phyloP scores from a whole-genome alignment of 1,139 yeast genomes.

The Blastobotrys ciferrii region DNA sequence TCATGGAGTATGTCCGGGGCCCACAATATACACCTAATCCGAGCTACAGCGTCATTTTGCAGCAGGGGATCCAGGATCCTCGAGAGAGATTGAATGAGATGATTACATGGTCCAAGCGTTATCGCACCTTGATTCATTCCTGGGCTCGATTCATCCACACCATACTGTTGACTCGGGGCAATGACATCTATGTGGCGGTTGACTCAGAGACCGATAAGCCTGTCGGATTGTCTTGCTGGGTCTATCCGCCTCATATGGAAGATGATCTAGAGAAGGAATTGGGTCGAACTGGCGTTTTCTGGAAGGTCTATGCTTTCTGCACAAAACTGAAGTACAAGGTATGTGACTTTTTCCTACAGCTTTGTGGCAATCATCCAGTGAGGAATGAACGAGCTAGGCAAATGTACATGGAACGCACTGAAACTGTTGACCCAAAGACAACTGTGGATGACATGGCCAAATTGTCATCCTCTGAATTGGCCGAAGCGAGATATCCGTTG shows the following conservation, averaged over 20 bases:
- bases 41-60: neutral
- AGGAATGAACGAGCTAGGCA: neutral
- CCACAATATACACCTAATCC: neutral
- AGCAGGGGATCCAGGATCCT: constrained; percentile 8
- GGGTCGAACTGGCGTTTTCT: constrained; percentile 10
- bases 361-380: neutral
- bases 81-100: constrained; percentile 10
- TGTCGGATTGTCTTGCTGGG: constrained; percentile 11
- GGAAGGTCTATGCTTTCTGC: neutral
- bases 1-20: constrained; percentile 1
- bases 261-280: constrained; percentile 3
- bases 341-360: neutral
- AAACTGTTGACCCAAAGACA: neutral
- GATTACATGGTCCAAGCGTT: constrained; percentile 8
- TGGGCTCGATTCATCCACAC: neutral
- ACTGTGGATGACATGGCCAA: neutral
- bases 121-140: constrained; percentile 3
- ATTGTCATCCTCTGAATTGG: neutral
- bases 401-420: neutral
- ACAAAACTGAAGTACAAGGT: neutral
- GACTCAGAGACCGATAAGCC: constrained; percentile 5
- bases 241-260: constrained; percentile 13
- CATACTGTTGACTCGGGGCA: neutral
- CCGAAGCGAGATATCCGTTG: neutral
- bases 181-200: constrained; percentile 7